These are phyloP conservation scores for Ambrosia hybrid DNA, from an alignment of 140 eudicot genomes.

Conservation along the genomic window DNA sequence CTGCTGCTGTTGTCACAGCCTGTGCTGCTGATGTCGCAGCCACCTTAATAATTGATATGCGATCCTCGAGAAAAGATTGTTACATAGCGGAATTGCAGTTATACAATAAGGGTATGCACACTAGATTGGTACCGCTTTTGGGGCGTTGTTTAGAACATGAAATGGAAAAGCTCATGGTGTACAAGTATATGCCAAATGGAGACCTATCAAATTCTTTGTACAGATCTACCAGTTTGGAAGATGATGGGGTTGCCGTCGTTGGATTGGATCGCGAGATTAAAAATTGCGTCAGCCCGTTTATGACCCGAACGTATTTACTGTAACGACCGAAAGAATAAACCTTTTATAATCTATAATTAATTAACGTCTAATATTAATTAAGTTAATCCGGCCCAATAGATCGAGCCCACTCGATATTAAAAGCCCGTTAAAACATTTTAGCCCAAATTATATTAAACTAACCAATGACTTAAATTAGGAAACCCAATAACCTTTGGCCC, in stretches of 20 bases:
- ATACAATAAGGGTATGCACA: conserved; percentile 70
- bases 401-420: too few relatives aligned
- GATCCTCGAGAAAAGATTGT: conserved; percentile 55
- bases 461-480: too few relatives aligned
- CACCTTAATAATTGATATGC: conserved; percentile 17
- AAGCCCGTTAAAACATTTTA: too few relatives aligned
- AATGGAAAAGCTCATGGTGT: conserved; percentile 62
- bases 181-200: conserved; percentile 80
- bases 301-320: too few relatives aligned
- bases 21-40: too few relatives aligned
- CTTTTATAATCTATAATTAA: too few relatives aligned
- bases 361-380: too few relatives aligned
- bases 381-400: too few relatives aligned
- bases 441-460: too few relatives aligned
- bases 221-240: conserved; percentile 49
- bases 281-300: conserved; percentile 56
- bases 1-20: too few relatives aligned
- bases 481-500: too few relatives aligned
- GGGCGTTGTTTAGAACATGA: conserved; percentile 88
- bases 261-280: conserved; percentile 96
- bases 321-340: too few relatives aligned
- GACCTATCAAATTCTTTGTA: conserved; percentile 74
- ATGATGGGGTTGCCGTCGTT: conserved; percentile 66
- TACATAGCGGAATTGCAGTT: conserved; percentile 67
- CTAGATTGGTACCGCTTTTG: conserved; percentile 77